phyloP scores from a whole-genome alignment of 176 grass and related monocot genomes.

The Dendrocalamus sinicus region DNA sequence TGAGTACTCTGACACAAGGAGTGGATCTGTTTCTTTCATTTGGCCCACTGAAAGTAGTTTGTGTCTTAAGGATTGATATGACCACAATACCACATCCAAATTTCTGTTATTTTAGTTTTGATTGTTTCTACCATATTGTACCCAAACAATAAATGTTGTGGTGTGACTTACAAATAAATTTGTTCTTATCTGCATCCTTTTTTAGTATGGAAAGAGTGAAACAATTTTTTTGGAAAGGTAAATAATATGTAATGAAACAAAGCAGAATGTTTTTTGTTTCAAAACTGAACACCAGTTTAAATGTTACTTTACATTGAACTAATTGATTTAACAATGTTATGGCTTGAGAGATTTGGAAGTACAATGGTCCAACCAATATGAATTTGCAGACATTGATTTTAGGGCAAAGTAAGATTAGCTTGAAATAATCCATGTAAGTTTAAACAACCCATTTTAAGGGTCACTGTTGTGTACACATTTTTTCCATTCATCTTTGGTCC shows the following conservation, averaged over 20 bases:
- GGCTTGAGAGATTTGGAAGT: neutral
- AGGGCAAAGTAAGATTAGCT: neutral
- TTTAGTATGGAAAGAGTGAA: neutral
- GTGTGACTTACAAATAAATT: neutral
- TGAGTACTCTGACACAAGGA: conserved; percentile 3
- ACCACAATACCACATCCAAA: neutral
- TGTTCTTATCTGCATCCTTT: neutral
- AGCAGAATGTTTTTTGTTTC: neutral
- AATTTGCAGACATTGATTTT: neutral
- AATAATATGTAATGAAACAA: conserved; percentile 11
- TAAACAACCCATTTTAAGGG: neutral
- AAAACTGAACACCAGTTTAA: neutral
- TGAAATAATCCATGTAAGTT: neutral
- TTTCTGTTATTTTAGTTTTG: neutral
- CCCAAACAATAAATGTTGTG: neutral
- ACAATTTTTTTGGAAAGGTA: neutral
- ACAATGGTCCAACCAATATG: neutral
- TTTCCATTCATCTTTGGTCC: neutral
- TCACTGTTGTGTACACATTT: neutral
- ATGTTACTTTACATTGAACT: conserved; percentile 7
- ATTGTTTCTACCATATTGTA: conserved; percentile 3
- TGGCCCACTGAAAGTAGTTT: conserved; percentile 10
- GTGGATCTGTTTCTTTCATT: neutral
- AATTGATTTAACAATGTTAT: neutral
- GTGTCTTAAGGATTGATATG: conserved; percentile 17